Conservation (phyloP, 331 rosid genomes). For the Cydonia oblonga region DNA sequence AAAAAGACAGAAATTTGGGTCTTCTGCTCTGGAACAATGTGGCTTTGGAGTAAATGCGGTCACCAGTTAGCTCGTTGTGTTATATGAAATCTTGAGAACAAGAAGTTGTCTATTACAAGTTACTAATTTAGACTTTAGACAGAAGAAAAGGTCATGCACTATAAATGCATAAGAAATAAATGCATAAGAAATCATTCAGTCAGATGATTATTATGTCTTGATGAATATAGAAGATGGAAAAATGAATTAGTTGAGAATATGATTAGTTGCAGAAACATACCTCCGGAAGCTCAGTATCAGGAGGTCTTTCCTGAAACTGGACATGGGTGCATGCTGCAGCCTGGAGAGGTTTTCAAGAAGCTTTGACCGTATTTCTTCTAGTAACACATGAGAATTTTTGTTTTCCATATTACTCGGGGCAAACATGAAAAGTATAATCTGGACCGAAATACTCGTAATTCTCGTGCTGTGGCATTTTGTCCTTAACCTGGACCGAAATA, state of each 20-base stretch:
- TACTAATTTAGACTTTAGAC: background rate
- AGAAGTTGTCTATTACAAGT: background rate
- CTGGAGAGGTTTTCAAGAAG: slow-evolving; percentile 80
- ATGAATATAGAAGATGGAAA: slow-evolving; percentile 1
- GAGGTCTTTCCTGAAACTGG: slow-evolving; percentile 82
- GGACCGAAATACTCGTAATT: slow-evolving; percentile 97
- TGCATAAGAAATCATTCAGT: background rate
- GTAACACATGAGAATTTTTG: slow-evolving; percentile 61
- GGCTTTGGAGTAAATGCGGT: background rate
- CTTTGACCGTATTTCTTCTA: slow-evolving; percentile 65
- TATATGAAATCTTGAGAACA: background rate
- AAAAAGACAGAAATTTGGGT: background rate
- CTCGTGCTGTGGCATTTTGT: slow-evolving; percentile 92
- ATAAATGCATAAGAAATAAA: background rate
- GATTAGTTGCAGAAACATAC: slow-evolving; percentile 23
- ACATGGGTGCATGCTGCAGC: slow-evolving; percentile 93
- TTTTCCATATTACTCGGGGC: slow-evolving; percentile 99
- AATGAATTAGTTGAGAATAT: background rate
- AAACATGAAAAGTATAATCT: slow-evolving; percentile 89
- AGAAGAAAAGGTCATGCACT: background rate
- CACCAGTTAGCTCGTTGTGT: background rate
- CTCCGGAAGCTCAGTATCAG: slow-evolving; percentile 79
- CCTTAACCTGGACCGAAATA: slow-evolving; percentile 97
- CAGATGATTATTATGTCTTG: background rate
- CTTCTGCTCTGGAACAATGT: background rate